A percentile compares a stretch with the other conserved stretches of the same genome.
These are phyloP conservation scores for Fraxinus anomala DNA, from an alignment of 257 asterid species.

Conservation along the genomic window DNA sequence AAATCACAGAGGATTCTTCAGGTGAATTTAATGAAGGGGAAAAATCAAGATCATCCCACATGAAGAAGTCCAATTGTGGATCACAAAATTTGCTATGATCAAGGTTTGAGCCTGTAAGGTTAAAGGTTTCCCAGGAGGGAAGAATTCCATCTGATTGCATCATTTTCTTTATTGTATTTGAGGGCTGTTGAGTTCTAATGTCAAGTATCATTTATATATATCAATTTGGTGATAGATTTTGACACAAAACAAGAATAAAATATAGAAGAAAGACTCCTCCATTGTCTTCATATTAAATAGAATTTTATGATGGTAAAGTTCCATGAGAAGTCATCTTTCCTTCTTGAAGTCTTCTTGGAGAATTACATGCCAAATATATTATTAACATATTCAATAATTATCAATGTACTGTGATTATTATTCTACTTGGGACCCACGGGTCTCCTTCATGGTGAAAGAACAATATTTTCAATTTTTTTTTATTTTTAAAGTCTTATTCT, in stretches of 20 bases:
- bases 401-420: constrained; percentile 28
- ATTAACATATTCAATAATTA: constrained; percentile 2
- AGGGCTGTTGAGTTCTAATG: constrained; percentile 19
- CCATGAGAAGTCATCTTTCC: constrained; percentile 31
- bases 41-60: constrained; percentile 26
- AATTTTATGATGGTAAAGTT: constrained; percentile 34
- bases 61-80: constrained; percentile 34
- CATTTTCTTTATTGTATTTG: constrained; percentile 33
- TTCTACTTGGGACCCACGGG: neutral
- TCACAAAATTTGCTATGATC: constrained; percentile 28
- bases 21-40: constrained; percentile 41
- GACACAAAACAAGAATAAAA: constrained; percentile 27
- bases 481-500: too few species aligned
- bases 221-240: constrained; percentile 22
- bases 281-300: constrained; percentile 22
- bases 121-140: constrained; percentile 43
- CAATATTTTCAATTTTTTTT: too few species aligned
- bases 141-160: constrained; percentile 47
- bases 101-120: constrained; percentile 27
- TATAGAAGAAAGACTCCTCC: constrained; percentile 34
- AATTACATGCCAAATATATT: constrained; percentile 13
- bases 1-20: constrained; percentile 40
- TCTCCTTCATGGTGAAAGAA: neutral
- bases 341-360: constrained; percentile 48
- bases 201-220: constrained; percentile 23